These are phyloP conservation scores for Venturia pyrina DNA, from an alignment of 2,329 filamentous ascomycete species.

Conservation along the genomic window DNA sequence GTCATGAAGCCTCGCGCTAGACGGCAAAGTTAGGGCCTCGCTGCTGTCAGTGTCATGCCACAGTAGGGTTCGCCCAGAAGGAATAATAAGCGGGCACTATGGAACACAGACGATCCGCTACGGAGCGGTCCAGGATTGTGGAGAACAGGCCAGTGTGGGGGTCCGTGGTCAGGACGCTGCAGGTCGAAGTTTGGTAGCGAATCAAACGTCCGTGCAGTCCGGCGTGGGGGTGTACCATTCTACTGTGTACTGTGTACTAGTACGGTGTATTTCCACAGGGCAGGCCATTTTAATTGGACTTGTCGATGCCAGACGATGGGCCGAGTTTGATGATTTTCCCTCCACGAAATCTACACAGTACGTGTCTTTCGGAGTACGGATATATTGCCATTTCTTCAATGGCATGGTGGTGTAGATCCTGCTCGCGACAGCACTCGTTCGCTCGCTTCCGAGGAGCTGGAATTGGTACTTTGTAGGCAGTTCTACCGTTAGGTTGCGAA, in stretches of 20 bases:
- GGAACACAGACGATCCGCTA: slow-evolving; percentile 1
- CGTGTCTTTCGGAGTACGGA: too few relatives aligned
- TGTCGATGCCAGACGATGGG: too few relatives aligned
- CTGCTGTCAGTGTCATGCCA: not conserved
- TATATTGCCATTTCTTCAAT: too few relatives aligned
- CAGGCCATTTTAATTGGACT: too few relatives aligned
- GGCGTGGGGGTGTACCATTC: not conserved
- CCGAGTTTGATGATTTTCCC: too few relatives aligned
- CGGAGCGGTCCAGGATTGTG: slow-evolving; percentile 1
- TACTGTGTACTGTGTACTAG: too few relatives aligned
- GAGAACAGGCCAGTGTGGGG: not conserved
- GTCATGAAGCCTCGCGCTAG: not conserved
- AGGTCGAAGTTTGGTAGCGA: not conserved
- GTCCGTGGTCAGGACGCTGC: too few relatives aligned
- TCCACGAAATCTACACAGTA: too few relatives aligned
- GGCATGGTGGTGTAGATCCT: too few relatives aligned
- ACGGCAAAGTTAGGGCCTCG: not conserved
- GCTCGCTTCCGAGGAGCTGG: not conserved
- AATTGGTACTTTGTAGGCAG: not conserved
- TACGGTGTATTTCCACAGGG: too few relatives aligned
- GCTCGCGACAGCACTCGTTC: not conserved
- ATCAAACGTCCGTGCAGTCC: not conserved
- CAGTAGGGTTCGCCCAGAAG: not conserved
- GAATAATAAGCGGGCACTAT: not conserved
- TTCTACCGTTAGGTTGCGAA: too few relatives aligned